phyloP scores from a whole-genome alignment of 2,329 filamentous ascomycete genomes.

The Aotearoamyces nothofagi region DNA sequence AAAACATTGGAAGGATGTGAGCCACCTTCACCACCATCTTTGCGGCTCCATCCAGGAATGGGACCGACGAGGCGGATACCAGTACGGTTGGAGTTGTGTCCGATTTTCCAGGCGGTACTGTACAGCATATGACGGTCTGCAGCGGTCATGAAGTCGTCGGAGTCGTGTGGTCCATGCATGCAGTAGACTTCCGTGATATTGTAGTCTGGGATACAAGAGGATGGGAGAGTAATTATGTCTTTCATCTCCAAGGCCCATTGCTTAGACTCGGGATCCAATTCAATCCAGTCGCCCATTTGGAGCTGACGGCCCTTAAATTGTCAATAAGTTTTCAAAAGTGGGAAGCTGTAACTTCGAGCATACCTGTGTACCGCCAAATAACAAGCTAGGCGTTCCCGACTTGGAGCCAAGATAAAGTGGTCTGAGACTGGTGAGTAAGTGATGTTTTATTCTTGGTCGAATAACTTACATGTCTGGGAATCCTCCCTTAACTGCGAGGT shows the following conservation, averaged over 20 bases:
- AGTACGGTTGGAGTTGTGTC: slow-evolving; percentile 43
- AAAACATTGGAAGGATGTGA: slow-evolving; percentile 44
- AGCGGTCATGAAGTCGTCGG: slow-evolving; percentile 18
- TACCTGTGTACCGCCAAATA: slow-evolving; percentile 27
- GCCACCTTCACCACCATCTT: slow-evolving; percentile 46
- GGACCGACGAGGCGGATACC: slow-evolving; percentile 45
- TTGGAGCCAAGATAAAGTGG: slow-evolving; percentile 29
- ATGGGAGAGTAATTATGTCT: slow-evolving; percentile 4
- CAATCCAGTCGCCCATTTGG: slow-evolving; percentile 8
- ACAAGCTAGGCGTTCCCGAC: slow-evolving; percentile 27
- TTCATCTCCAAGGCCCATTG: slow-evolving; percentile 3
- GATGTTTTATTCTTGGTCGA: too few species aligned
- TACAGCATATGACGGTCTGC: slow-evolving; percentile 43
- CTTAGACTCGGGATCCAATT: slow-evolving; percentile 3
- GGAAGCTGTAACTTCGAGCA: too few species aligned
- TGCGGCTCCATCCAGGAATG: slow-evolving; percentile 39
- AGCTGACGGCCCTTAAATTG: slow-evolving; percentile 14
- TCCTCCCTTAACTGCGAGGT: slow-evolving; percentile 40
- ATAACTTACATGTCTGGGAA: slow-evolving; percentile 24
- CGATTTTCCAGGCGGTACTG: slow-evolving; percentile 39
- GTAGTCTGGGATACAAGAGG: slow-evolving; percentile 6
- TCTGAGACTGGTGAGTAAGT: too few species aligned
- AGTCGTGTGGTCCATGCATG: slow-evolving; percentile 20
- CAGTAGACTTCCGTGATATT: slow-evolving; percentile 13
- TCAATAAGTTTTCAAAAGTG: too few species aligned